Evolutionary conservation across 1,284 basidiomycete species (phyloP).

Genomic region (Termitomyces sp.): DNA sequence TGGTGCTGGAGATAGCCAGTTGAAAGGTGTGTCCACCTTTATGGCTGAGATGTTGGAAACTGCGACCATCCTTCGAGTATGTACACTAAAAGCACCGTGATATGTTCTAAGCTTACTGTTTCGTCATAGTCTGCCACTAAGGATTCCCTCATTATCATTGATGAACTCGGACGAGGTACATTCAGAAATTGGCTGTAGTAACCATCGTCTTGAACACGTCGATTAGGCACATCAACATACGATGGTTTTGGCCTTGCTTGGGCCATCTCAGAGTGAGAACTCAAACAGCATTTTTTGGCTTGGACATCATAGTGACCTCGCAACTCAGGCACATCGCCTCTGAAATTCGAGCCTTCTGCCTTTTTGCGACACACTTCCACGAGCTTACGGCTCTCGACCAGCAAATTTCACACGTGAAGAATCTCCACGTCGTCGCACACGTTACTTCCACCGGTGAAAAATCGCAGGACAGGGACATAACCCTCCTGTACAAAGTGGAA

Average conservation of each 20-base stretch:
- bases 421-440: constrained; percentile 94
- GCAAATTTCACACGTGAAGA: constrained; percentile 85
- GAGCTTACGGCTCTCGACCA: constrained; percentile 92
- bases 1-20: constrained; percentile 94
- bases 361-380: constrained; percentile 99
- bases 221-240: constrained; percentile 90
- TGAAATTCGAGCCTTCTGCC: constrained; percentile 86
- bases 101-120: background rate
- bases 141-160: constrained; percentile 96
- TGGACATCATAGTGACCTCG: background rate
- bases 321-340: constrained; percentile 83
- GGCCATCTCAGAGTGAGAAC: constrained; percentile 91
- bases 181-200: background rate
- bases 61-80: constrained; percentile 87
- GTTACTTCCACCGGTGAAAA: constrained; percentile 60
- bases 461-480: constrained; percentile 80
- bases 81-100: constrained; percentile 19
- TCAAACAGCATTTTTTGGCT: background rate
- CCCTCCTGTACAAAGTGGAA: constrained; percentile 92
- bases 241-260: constrained; percentile 98
- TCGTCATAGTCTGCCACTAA: constrained; percentile 73
- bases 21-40: constrained; percentile 98
- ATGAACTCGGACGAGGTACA: constrained; percentile 90
- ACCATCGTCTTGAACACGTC: constrained; percentile 1
- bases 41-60: constrained; percentile 99